Base-by-base conservation (phyloP, 1,284 basidiomycete species). In the Fistulina hepatica region DNA sequence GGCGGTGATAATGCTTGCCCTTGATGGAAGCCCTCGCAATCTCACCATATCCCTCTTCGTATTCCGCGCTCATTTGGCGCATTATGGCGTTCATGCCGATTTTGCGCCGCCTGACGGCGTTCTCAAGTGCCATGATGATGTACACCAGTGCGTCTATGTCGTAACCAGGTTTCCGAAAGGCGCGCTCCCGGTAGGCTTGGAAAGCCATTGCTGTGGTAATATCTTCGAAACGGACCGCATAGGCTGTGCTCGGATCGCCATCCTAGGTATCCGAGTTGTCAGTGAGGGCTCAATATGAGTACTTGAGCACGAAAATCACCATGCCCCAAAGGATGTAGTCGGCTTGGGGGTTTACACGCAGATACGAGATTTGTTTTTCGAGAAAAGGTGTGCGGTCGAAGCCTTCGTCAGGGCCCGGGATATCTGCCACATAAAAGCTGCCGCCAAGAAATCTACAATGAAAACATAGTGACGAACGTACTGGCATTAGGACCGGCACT, bases 81-180 rank as follows among this genome's bases (percentile, higher is more conserved):
- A 38, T 34, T 21, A 45, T 6, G 16, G 37, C 41, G 25, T 37
- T 39, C 33, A 37, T 41, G 11, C 40, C 20, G 15, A 45, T 30
- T 36, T 45, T 45, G 25, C 35, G 37, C 7, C 38, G 34, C 15
- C 37, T 21, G 21, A 43, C 13, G 13, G 43, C 45, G 19, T 41
- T 36, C 27, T 39, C 36, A n/a, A 47, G 21, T 9, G 33, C 28
- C 40, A 45, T 42, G 33, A 44, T 31, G 21, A 45, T 10, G 28
- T 45, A 47, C n/a, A 39, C 45, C 2, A 47, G 44, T 21, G 45
- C 40, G 33, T 47, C 45, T n/a, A 43, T 12, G 17, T 47, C 41
- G 26, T 35, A 42, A 13, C 22, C 44, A 12, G 44, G 44, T 21
- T 39, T 12, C 30, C 26, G 19, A 36, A 47, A 43, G 24, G 45